Evolutionary conservation across 805 yeast genomes (phyloP), one percentile per base, ranked within the genome.

Genomic region (Candida fluviatilis): DNA sequence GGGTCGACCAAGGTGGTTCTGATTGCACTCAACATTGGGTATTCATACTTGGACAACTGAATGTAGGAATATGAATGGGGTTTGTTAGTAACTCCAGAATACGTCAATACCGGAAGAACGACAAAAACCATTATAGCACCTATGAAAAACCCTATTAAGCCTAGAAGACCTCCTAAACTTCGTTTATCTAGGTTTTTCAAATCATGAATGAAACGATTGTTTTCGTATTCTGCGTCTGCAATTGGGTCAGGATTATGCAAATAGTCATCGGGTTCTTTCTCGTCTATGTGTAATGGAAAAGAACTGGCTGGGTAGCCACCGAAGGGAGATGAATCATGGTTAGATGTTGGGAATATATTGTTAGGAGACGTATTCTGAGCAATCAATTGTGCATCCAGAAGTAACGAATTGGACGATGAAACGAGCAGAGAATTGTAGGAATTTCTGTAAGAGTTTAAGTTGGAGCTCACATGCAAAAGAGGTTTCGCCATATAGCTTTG

Each of bases 271-370:
- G 85, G 83, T 62, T 91, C 99, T 62, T 87, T 87, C 50, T 91
- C 98, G 42, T 91, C 96, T 46, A 93, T 80, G 50, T 77, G 82
- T 40, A 91, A 67, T 1, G 99, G 99, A 66, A 91, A 91, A 4
- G 88, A 80, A 13, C 89, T 73, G 6, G 96, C 95, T 1, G 99
- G 98, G 60, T 86, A 91, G 12, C 98, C 98, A 36, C 98, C 99
- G 64, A 91, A 91, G 2, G 98, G 99, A 34, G 85, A 78, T 48
- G 81, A 80, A 52, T 84, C 93, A 6, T 10, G 29, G 29, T 26
- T 26, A 8, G 29, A 26, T 26, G 29, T 12, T 5, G 29, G 29
- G 15, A 26, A 21, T 21, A 21, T 6, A 10, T 10, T 21, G 24
- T n/a, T n/a, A n/a, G n/a, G n/a, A n/a, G n/a, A n/a, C n/a, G n/a